phyloP scores from a whole-genome alignment of 139 green algal genomes.

The Monoraphidium neglectum region DNA sequence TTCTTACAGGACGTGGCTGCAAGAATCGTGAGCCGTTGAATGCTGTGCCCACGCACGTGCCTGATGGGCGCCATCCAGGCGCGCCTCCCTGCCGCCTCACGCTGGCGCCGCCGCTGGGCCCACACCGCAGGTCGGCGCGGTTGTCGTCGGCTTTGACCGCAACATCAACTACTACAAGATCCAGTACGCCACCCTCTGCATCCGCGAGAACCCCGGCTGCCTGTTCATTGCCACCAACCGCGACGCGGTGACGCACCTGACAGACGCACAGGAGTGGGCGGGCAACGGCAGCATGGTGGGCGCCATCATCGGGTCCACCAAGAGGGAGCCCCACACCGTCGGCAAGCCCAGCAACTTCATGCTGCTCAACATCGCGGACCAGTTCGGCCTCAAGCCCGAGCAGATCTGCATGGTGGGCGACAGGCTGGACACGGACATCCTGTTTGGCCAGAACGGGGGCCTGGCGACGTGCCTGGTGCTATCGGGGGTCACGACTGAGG shows the following conservation, averaged over 20 bases:
- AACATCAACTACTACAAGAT: slow-evolving; percentile 99
- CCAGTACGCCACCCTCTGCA: slow-evolving; percentile 97
- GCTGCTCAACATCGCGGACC: slow-evolving; percentile 92
- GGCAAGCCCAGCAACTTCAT: slow-evolving; percentile 97
- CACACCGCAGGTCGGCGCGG: slow-evolving; percentile 80
- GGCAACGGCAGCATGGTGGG: slow-evolving; percentile 98
- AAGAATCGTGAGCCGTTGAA: no score
- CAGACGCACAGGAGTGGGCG: slow-evolving; percentile 86
- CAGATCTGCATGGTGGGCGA: slow-evolving; percentile 99
- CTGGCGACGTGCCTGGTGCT: slow-evolving; percentile 86
- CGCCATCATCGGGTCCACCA: slow-evolving; percentile 90
- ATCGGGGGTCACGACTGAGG: slow-evolving; percentile 90
- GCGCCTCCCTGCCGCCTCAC: no score
- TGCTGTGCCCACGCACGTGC: no score
- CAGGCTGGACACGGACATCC: slow-evolving; percentile 98
- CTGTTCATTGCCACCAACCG: slow-evolving; percentile 99
- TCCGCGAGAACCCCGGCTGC: slow-evolving; percentile 97
- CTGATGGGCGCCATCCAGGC: no score
- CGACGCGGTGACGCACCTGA: slow-evolving; percentile 98
- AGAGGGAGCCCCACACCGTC: slow-evolving; percentile 92
- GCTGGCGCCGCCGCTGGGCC: no score
- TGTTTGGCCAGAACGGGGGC: slow-evolving; percentile 97
- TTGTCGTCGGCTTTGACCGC: slow-evolving; percentile 98
- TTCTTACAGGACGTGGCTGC: no score
- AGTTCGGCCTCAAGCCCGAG: slow-evolving; percentile 62